phyloP scores from a whole-genome alignment of 2,329 filamentous ascomycete species.

The Fusarium sp. region DNA sequence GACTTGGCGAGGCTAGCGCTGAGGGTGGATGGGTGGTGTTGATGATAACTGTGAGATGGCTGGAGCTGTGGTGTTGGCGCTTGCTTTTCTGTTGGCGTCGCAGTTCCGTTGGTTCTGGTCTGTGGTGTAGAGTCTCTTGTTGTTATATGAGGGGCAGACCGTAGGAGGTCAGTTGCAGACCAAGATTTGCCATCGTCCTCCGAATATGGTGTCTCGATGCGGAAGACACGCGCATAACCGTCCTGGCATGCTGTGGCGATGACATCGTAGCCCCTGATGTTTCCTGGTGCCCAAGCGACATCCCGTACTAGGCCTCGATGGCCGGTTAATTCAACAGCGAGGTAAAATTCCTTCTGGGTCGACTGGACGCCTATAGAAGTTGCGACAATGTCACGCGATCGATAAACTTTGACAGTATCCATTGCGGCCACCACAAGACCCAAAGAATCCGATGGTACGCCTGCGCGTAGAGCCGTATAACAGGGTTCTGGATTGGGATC shows the following conservation, averaged over 20 bases:
- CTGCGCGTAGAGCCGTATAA: conserved; percentile 81
- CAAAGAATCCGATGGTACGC: conserved; percentile 83
- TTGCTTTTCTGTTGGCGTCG: conserved; percentile 36
- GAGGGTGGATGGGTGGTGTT: conserved; percentile 60
- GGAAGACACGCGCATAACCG: conserved; percentile 89
- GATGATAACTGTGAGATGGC: conserved; percentile 45
- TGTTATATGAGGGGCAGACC: conserved; percentile 48
- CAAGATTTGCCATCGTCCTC: conserved; percentile 63
- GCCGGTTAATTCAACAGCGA: conserved; percentile 79
- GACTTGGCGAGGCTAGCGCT: conserved; percentile 67
- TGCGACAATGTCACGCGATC: conserved; percentile 73
- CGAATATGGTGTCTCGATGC: conserved; percentile 72
- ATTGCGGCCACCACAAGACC: conserved; percentile 88
- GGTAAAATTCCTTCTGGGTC: conserved; percentile 83
- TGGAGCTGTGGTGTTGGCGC: conserved; percentile 45
- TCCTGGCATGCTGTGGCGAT: conserved; percentile 95
- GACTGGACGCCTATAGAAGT: conserved; percentile 63
- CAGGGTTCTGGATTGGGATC: conserved; percentile 88
- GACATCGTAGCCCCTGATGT: conserved; percentile 89
- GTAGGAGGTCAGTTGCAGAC: conserved; percentile 61
- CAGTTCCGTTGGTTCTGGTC: conserved; percentile 49
- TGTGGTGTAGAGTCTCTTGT: conserved; percentile 48
- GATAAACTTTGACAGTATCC: conserved; percentile 84
- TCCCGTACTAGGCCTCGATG: conserved; percentile 86
- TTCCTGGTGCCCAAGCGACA: conserved; percentile 92